Conservation (phyloP, 2,329 filamentous ascomycete species). For the Arachnomyces sp. region DNA sequence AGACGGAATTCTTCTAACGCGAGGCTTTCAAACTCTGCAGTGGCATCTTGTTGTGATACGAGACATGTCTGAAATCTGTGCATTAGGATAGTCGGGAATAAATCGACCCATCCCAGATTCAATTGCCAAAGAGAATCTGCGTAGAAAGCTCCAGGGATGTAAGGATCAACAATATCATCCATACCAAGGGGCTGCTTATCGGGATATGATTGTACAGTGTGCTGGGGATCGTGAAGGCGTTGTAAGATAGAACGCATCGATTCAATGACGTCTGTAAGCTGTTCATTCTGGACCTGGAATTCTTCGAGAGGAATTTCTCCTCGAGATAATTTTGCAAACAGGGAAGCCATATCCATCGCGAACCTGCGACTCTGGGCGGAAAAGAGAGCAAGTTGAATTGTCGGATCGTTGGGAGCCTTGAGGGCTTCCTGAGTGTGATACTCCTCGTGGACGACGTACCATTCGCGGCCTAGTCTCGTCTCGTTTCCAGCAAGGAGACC, state of each 20-base stretch:
- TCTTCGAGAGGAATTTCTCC: slow-evolving; percentile 56
- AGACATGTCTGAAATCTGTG: slow-evolving; percentile 64
- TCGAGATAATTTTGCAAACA: slow-evolving; percentile 62
- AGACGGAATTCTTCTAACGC: slow-evolving; percentile 67
- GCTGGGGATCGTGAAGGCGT: slow-evolving; percentile 42
- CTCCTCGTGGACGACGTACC: slow-evolving; percentile 60
- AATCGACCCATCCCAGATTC: slow-evolving; percentile 68
- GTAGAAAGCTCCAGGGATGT: slow-evolving; percentile 60
- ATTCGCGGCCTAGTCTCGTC: slow-evolving; percentile 64
- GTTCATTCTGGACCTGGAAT: slow-evolving; percentile 55
- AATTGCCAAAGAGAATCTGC: slow-evolving; percentile 61
- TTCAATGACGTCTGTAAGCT: slow-evolving; percentile 39
- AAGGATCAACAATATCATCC: slow-evolving; percentile 66
- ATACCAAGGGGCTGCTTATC: slow-evolving; percentile 44
- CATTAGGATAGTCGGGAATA: slow-evolving; percentile 71
- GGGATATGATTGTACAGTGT: slow-evolving; percentile 57
- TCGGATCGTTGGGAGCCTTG: slow-evolving; percentile 53
- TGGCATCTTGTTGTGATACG: slow-evolving; percentile 43
- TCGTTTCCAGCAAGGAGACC: slow-evolving; percentile 74
- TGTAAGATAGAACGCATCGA: slow-evolving; percentile 41
- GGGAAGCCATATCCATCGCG: slow-evolving; percentile 68
- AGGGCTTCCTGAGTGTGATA: slow-evolving; percentile 54
- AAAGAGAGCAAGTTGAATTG: slow-evolving; percentile 59
- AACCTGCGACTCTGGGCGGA: slow-evolving; percentile 61
- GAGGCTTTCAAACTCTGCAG: slow-evolving; percentile 50